Conservation (phyloP, 2,329 filamentous ascomycete genomes). For the Hirsutella minnesotensis region DNA sequence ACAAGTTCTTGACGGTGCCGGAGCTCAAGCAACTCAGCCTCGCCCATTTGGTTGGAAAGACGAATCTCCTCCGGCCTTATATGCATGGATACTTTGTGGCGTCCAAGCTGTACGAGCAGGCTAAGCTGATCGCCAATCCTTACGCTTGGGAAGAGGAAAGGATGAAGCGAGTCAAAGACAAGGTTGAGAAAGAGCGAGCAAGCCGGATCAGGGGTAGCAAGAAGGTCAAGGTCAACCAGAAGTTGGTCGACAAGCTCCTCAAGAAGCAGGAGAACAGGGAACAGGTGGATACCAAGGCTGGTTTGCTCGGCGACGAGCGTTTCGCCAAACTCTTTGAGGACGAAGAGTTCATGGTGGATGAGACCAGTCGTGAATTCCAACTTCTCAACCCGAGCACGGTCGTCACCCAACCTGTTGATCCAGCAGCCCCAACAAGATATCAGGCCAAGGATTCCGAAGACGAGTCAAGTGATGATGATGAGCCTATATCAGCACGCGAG, state of each 20-base stretch:
- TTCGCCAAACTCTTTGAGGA: constrained; percentile 87
- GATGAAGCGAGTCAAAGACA: constrained; percentile 82
- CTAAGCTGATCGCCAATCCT: constrained; percentile 82
- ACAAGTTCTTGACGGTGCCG: constrained; percentile 88
- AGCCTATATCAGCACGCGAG: constrained; percentile 10
- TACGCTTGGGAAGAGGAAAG: constrained; percentile 90
- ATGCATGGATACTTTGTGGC: constrained; percentile 99
- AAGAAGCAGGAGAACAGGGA: constrained; percentile 50
- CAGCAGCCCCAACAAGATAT: constrained; percentile 24
- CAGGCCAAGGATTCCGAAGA: constrained; percentile 30
- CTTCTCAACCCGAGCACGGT: constrained; percentile 78
- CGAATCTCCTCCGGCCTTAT: constrained; percentile 80
- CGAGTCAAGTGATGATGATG: constrained; percentile 30
- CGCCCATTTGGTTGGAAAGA: constrained; percentile 81
- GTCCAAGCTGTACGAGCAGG: constrained; percentile 91
- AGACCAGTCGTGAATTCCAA: constrained; percentile 76
- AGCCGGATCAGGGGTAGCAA: constrained; percentile 88
- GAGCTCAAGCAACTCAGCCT: constrained; percentile 80
- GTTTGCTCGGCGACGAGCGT: constrained; percentile 70
- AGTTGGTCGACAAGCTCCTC: constrained; percentile 62
- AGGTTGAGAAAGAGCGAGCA: constrained; percentile 94
- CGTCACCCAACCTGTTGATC: constrained; percentile 20
- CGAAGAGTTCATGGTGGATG: constrained; percentile 85
- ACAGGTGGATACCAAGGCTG: constrained; percentile 45
- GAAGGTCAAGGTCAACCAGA: constrained; percentile 95